Percentiles rank a stretch among this genome's conserved stretches.
phyloP scores from a whole-genome alignment of 2,329 filamentous ascomycete genomes.

The Verticillium alfalfae region DNA sequence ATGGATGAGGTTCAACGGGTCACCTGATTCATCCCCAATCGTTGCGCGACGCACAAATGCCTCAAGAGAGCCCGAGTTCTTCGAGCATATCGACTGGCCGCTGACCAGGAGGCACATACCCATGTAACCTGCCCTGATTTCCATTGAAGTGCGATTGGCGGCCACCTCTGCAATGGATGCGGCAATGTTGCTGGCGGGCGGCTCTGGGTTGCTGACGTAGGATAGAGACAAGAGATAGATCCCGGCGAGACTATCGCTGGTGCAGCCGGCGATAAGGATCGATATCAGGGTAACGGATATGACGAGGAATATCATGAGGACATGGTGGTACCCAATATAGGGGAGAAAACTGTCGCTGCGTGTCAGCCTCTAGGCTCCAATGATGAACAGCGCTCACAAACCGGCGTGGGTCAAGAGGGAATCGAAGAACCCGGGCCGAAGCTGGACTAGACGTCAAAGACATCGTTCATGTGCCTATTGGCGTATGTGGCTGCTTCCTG shows the following conservation, averaged over 20 bases:
- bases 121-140: slow-evolving; percentile 94
- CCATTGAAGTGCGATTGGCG: slow-evolving; percentile 66
- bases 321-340: slow-evolving; percentile 72
- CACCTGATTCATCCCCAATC: slow-evolving; percentile 24
- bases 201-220: slow-evolving; percentile 80
- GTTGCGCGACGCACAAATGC: slow-evolving; percentile 69
- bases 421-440: too few relatives aligned
- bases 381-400: neutral
- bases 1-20: slow-evolving; percentile 96
- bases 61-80: slow-evolving; percentile 91
- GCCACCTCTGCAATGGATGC: slow-evolving; percentile 87
- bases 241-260: slow-evolving; percentile 28
- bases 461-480: too few relatives aligned
- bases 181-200: slow-evolving; percentile 76
- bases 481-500: too few relatives aligned
- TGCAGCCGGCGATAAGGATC: slow-evolving; percentile 42
- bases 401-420: neutral
- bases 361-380: neutral
- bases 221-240: slow-evolving; percentile 99
- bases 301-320: slow-evolving; percentile 95
- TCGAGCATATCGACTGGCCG: slow-evolving; percentile 89
- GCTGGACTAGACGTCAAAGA: too few relatives aligned
- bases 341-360: slow-evolving; percentile 49
- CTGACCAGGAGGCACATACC: slow-evolving; percentile 94
- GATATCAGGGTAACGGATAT: slow-evolving; percentile 91